Evolutionary conservation across 148 eudicot genomes (phyloP).

Genomic region (Dysphania ambrosioides): DNA sequence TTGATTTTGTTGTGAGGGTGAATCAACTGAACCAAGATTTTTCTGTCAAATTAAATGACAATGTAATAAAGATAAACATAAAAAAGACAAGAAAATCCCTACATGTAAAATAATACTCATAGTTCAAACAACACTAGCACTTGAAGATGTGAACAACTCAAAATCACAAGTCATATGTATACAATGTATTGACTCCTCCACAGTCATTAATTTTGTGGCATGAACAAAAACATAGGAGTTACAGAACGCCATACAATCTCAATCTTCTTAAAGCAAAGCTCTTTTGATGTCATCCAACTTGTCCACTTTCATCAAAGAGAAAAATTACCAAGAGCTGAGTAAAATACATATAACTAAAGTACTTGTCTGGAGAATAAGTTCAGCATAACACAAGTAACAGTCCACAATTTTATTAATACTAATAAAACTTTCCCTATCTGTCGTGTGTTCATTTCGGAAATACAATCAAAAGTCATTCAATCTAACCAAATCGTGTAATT

Average conservation of each 20-base stretch:
- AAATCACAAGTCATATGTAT: too few species aligned
- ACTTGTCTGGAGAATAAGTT: not conserved
- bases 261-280: not conserved
- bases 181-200: too few species aligned
- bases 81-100: slow-evolving; percentile 1
- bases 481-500: not conserved
- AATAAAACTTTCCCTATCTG: not conserved
- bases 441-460: not conserved
- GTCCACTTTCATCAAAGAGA: not conserved
- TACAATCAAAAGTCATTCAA: not conserved
- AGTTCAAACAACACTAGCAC: not conserved
- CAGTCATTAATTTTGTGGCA: not conserved
- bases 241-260: not conserved
- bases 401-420: not conserved
- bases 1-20: slow-evolving; percentile 50
- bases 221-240: not conserved
- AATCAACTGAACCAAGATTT: slow-evolving; percentile 47
- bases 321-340: not conserved
- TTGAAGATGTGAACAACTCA: not conserved
- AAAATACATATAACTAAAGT: not conserved
- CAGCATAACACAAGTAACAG: not conserved
- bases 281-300: not conserved
- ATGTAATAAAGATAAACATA: not conserved
- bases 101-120: not conserved
- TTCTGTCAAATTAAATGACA: slow-evolving; percentile 44